Evolutionary conservation across 2,329 filamentous ascomycete genomes (phyloP), one percentile per base, ranked within the genome.

Genomic region (Zelopaecilomyces penicillatus): DNA sequence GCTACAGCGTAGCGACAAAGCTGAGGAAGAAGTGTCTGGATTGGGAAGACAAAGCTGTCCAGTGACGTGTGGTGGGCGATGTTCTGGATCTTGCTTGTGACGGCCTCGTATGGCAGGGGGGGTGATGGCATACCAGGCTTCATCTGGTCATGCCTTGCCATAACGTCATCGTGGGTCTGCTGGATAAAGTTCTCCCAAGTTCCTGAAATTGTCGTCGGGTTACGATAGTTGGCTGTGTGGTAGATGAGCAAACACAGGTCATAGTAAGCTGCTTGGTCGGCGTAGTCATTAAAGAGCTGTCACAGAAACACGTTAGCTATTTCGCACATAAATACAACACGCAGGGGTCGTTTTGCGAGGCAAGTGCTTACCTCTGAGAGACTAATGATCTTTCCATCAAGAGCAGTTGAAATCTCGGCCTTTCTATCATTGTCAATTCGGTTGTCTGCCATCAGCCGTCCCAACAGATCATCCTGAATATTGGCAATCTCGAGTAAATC

Each of bases 221-320:
- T 94, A 55, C 91, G 85, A 69, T 95, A 87, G 64, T 97, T 89
- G 38, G 91, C 91, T 1, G 85, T 80, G 63, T 94, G 85, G 70
- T 90, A 97, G 57, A 98, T 95, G 48, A 91, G 75, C 6, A 98
- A 78, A 60, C 87, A 95, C 41, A 98, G 78, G 61, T 97, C 93
- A 66, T 89, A 91, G 72, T 98, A 98, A 41, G 82, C 84, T 2
- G 88, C 93, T 57, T 87, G 83, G 59, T 96, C 90, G 44, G 90
- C 88, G 57, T 89, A 98, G 51, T 81, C 72, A 61, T 97, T 95
- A 69, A 88, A 98, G n/a, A 98, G 80, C 82, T 94, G 57, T 19
- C 3, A 27, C 28, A 10, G 6, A 5, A 12, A 12, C 28, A 12
- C 28, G 47, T 61, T 42, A 59, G 57, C 40, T 12, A 44, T 41